phyloP scores from a whole-genome alignment of 2,329 filamentous ascomycete species.

The Rutstroemia sp. region DNA sequence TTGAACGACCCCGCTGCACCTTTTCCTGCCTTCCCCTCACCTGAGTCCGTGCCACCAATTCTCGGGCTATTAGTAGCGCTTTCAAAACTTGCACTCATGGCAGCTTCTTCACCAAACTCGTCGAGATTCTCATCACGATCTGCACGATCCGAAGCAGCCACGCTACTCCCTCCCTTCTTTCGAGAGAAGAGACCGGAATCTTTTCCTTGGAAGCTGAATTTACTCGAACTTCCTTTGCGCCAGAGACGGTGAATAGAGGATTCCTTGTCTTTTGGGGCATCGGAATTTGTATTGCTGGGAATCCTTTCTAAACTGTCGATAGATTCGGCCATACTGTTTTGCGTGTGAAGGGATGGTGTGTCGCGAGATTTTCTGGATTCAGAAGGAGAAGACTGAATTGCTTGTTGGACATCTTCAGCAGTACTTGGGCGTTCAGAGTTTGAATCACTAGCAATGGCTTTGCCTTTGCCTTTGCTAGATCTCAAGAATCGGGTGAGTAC shows the following conservation, averaged over 20 bases:
- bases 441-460: constrained; percentile 34
- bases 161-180: constrained; percentile 52
- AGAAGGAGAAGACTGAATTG: constrained; percentile 38
- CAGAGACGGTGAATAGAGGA: constrained; percentile 51
- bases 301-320: constrained; percentile 41
- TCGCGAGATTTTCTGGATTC: constrained; percentile 51
- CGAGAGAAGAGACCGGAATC: constrained; percentile 41
- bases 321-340: constrained; percentile 48
- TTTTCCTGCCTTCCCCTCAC: constrained; percentile 34
- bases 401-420: constrained; percentile 15
- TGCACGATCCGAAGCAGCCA: constrained; percentile 45
- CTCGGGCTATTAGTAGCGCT: constrained; percentile 50
- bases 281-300: constrained; percentile 50
- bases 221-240: constrained; percentile 58
- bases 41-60: constrained; percentile 43
- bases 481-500: constrained; percentile 49
- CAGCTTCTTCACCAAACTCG: constrained; percentile 45
- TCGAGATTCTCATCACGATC: constrained; percentile 50
- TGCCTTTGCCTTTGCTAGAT: constrained; percentile 33
- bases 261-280: constrained; percentile 38
- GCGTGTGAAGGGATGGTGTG: constrained; percentile 49
- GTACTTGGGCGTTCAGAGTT: constrained; percentile 29
- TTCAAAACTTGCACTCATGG: constrained; percentile 45
- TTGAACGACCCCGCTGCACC: constrained; percentile 15
- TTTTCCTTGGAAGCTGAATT: constrained; percentile 52